phyloP scores from a whole-genome alignment of 148 eudicot genomes.

The Spergularia bocconei region DNA sequence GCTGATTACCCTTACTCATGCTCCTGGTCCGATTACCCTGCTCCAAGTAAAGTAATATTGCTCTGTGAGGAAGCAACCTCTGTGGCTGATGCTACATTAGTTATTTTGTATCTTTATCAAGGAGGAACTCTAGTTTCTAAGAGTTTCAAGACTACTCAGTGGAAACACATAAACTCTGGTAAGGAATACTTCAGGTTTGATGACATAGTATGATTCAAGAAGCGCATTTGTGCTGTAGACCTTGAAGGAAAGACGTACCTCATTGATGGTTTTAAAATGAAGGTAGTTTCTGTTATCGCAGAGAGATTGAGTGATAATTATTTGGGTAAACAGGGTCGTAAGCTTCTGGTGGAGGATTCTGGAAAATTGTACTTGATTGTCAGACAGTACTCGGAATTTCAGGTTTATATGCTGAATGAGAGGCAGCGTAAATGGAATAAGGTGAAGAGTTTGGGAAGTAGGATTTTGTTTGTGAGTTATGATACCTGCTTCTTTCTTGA shows the following conservation, averaged over 20 bases:
- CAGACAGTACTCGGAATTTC: no score
- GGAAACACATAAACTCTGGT: neutral
- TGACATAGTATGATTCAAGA: neutral
- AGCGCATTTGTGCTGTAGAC: neutral
- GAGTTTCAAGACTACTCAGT: neutral
- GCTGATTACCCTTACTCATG: no score
- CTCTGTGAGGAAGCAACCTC: constrained; percentile 1
- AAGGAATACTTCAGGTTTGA: neutral
- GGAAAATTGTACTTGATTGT: neutral
- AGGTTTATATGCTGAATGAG: constrained; percentile 4
- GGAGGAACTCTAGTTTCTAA: neutral
- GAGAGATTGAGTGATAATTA: neutral
- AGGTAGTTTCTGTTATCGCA: neutral
- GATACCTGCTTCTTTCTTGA: constrained; percentile 11
- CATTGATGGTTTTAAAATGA: neutral
- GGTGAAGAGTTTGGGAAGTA: neutral
- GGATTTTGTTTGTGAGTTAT: constrained; percentile 12
- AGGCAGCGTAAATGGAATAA: neutral
- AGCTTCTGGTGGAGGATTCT: neutral
- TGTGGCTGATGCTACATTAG: neutral
- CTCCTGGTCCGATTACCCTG: constrained; percentile 1
- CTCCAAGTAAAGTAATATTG: neutral
- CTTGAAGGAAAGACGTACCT: neutral
- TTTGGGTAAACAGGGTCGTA: neutral
- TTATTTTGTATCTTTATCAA: neutral